These are phyloP conservation scores for Trichoderma sp. DNA, from an alignment of 2,329 filamentous ascomycete species.

Conservation along the genomic window DNA sequence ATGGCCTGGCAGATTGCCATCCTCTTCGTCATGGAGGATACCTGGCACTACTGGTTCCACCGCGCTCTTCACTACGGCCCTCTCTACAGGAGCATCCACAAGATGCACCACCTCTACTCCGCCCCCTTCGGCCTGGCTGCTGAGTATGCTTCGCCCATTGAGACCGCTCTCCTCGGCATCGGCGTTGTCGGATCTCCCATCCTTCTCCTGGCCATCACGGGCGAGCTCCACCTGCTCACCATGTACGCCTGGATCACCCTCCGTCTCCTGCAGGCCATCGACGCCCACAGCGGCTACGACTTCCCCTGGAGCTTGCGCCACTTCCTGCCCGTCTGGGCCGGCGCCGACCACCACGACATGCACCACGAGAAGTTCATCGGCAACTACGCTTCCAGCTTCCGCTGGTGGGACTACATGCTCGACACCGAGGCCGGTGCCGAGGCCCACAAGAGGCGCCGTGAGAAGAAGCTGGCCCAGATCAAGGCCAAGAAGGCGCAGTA, in stretches of 20 bases:
- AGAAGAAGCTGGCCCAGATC: constrained; percentile 70
- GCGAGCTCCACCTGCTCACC: constrained; percentile 89
- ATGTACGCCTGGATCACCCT: constrained; percentile 97
- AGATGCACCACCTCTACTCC: constrained; percentile 98
- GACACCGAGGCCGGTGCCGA: constrained; percentile 93
- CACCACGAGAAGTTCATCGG: constrained; percentile 99
- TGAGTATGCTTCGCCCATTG: constrained; percentile 96
- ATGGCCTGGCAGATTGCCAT: constrained; percentile 90
- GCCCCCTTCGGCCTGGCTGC: constrained; percentile 95
- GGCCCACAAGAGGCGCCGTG: constrained; percentile 79
- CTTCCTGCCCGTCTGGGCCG: constrained; percentile 96
- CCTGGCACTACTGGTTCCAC: constrained; percentile 98
- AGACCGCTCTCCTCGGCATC: constrained; percentile 91
- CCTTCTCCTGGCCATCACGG: constrained; percentile 78
- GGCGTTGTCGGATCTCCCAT: constrained; percentile 84
- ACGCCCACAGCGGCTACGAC: constrained; percentile 96
- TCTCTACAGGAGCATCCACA: constrained; percentile 95
- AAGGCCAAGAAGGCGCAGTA: constrained; percentile 68
- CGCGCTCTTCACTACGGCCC: constrained; percentile 91
- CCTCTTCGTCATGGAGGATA: constrained; percentile 94
- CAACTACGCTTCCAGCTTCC: constrained; percentile 96
- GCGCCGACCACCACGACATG: constrained; percentile 92
- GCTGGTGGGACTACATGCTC: constrained; percentile 96
- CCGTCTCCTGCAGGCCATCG: constrained; percentile 95
- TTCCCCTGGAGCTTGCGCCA: constrained; percentile 97